Base-by-base conservation (phyloP, 495 filamentous ascomycete genomes). In the Talaromyces wortmannii region DNA sequence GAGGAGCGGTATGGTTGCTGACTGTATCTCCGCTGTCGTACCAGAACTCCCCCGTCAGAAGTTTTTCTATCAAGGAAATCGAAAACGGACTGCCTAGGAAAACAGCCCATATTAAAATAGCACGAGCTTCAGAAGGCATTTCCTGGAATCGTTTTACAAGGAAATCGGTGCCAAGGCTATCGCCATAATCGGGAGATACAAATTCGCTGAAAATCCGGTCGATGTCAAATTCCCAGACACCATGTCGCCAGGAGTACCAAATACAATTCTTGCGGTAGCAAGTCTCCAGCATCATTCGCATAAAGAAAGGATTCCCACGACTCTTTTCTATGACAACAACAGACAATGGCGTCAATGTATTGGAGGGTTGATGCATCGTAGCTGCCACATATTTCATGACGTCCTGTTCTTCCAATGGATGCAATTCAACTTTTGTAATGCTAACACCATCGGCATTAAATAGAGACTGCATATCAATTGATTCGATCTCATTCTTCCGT, bases 281-380 rank as follows among this genome's bases (percentile, higher is more conserved):
- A 7, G 87, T 85, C 62, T 87, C 88, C n/a, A 96, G 78, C 83
- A 96, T 92, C 66, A 95, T 88, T 31, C 88, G 82, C 57, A 95
- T 85, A 59, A 92, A 92, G 66, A 95, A 95, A 0, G 89, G 88
- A 61, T 95, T 94, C 0, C 90, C 89, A 12, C 78, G 76, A 18
- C 84, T 88, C 69, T 92, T 91, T 60, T 91, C 89, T 66, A 91
- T 87, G 15, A 95, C 79, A 10, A 92, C 84, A 16, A 87, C 81
- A 8, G 84, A 82, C 11, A 78, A 65, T 6, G 74, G 73, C 0
- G 69, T 74, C 32, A 75, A 53, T 32, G 57, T 64, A 7, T 74
- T 70, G 3, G 69, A 63, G 0, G 66, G 61, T 45, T 75, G 67
- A 48, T 78, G 74, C 74, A 96, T 81, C 6, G 91, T 91, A 13